Conservation (phyloP, 305 asterid genomes). For the Fraxinus velutina region DNA sequence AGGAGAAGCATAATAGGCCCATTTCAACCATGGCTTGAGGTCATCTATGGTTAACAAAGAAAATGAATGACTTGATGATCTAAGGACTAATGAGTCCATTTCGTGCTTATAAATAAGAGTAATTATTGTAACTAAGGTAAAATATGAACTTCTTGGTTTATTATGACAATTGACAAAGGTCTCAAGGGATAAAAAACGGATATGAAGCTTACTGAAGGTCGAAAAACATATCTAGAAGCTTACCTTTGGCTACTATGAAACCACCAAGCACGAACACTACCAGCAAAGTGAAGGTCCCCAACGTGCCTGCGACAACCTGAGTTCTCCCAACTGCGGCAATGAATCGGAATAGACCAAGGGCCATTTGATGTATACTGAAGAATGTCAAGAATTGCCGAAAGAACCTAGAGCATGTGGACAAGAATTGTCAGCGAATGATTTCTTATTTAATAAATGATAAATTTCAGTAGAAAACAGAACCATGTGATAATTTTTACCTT, state of each 20-base stretch:
- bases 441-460: background rate
- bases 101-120: background rate
- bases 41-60: slow-evolving; percentile 31
- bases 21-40: slow-evolving; percentile 36
- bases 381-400: slow-evolving; percentile 41
- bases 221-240: background rate
- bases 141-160: background rate
- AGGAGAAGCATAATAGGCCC: slow-evolving; percentile 49
- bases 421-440: background rate
- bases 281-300: slow-evolving; percentile 47
- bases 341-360: slow-evolving; percentile 42
- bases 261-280: slow-evolving; percentile 49
- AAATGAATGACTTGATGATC: background rate
- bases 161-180: background rate
- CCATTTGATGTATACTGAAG: slow-evolving; percentile 48
- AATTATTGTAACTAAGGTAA: background rate
- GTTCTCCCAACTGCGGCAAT: slow-evolving; percentile 51
- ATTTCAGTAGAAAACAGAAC: background rate
- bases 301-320: slow-evolving; percentile 40
- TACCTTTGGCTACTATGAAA: slow-evolving; percentile 46
- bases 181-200: background rate
- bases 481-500: slow-evolving; percentile 29
- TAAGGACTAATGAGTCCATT: background rate
- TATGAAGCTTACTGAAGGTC: background rate
- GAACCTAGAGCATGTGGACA: slow-evolving; percentile 30